Evolutionary conservation across 495 filamentous ascomycete species (phyloP), one percentile per base, ranked within the genome.

Genomic region (Trichoderma erinaceum): DNA sequence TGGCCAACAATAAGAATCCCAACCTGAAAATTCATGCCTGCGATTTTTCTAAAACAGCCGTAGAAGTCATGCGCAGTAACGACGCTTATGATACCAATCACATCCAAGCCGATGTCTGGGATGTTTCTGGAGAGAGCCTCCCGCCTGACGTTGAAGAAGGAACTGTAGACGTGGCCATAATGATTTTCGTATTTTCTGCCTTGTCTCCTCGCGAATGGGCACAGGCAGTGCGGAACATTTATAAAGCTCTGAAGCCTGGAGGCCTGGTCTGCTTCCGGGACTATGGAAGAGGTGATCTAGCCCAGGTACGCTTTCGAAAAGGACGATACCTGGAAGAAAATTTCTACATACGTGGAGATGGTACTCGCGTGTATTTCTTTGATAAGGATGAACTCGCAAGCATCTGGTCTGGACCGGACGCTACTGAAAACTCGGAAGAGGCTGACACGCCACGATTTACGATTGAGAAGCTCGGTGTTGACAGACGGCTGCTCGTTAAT

Each of bases 141-240:
- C 94, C 94, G 0, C 90, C 91, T 3, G 90, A 88, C 0, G 75
- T 98, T n/a, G 79, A 79, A 32, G 86, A 89, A 69, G 89, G 82
- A 11, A 89, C 86, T 27, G 92, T 97, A 44, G 95, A 99, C 75
- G 85, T 97, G 18, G 92, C 96, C 41, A 77, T 99, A 25, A 88
- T 99, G 81, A 90, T 99, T 65, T 99, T 99, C 80, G 92, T 97
- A 69, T 97, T 98, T 82, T 97, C 93, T 27, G 95, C 95, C 0
- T 79, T 99, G 32, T 86, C 88, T 12, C 95, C 95, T 1, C 74
- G 76, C 63, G 92, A 99, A 78, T 99, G 95, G 95, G 76, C 83
- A 64, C 82, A 84, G 68, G 93, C 95, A 16, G 83, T 99, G 11
- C 79, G 84, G 69, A 99, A 98, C 75, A 86, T 97, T 32, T 85